phyloP scores from a whole-genome alignment of 495 filamentous ascomycete species.

The Penicillium soppii region DNA sequence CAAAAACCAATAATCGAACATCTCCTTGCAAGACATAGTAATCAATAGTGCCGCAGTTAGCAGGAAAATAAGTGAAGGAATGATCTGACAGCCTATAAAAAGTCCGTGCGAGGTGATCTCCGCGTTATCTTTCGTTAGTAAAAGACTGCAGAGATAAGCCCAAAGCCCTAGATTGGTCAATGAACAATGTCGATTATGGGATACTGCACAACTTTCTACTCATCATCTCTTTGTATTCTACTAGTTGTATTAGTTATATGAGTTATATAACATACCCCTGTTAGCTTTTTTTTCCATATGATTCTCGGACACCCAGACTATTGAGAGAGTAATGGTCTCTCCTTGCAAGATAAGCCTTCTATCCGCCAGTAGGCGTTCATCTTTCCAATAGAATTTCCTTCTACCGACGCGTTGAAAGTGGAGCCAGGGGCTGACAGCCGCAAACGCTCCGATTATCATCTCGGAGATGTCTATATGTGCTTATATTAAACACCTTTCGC shows the following conservation, averaged over 20 bases:
- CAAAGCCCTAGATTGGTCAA: slow-evolving; percentile 15
- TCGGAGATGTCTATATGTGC: neutral
- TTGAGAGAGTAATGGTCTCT: slow-evolving; percentile 15
- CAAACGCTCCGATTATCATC: neutral
- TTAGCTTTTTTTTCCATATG: too few relatives aligned
- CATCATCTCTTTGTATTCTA: too few relatives aligned
- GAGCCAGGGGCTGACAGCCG: neutral
- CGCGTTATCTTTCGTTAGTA: neutral
- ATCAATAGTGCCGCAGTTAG: neutral
- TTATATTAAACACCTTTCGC: slow-evolving; percentile 2
- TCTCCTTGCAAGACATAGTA: neutral
- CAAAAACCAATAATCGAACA: slow-evolving; percentile 1
- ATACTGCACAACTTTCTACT: too few relatives aligned
- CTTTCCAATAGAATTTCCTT: neutral
- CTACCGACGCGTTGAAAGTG: neutral
- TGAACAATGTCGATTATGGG: slow-evolving; percentile 10
- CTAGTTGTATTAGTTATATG: too few relatives aligned
- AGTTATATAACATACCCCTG: too few relatives aligned
- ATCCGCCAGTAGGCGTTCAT: slow-evolving; percentile 19
- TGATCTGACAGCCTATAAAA: neutral
- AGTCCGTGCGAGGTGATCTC: neutral
- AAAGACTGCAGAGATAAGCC: slow-evolving; percentile 14
- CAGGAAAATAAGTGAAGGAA: neutral
- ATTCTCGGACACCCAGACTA: slow-evolving; percentile 15
- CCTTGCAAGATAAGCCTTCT: slow-evolving; percentile 38